Conservation (phyloP, 495 filamentous ascomycete genomes). For the Neurospora intermedia region DNA sequence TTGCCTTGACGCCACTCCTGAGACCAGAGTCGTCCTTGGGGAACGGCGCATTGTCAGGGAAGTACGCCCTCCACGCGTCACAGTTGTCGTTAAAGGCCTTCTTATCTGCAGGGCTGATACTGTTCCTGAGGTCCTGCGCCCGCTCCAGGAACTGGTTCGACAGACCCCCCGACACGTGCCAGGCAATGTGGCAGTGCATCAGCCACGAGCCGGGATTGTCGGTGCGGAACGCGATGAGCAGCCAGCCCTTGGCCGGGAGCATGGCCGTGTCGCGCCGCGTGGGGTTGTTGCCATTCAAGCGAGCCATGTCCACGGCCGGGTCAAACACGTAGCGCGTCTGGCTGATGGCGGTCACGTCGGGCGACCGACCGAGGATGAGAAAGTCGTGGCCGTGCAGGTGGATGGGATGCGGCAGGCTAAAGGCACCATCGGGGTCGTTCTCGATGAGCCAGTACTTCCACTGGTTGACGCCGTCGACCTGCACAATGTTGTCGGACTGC, state of each 20-base stretch:
- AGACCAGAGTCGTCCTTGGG: constrained; percentile 21
- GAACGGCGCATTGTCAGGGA: constrained; percentile 11
- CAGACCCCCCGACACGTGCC: constrained; percentile 41
- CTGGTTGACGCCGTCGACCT: constrained; percentile 23
- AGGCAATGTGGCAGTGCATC: constrained; percentile 49
- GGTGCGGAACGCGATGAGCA: constrained; percentile 43
- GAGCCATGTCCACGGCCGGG: constrained; percentile 10
- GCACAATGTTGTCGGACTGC: constrained; percentile 26
- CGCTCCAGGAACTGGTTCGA: constrained; percentile 40
- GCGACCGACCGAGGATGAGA: constrained; percentile 37
- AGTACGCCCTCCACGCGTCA: constrained; percentile 16
- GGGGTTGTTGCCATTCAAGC: constrained; percentile 39
- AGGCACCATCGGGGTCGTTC: constrained; percentile 34
- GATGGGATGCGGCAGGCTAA: constrained; percentile 36
- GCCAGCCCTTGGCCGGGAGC: constrained; percentile 31
- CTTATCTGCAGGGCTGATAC: constrained; percentile 10
- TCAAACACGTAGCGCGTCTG: constrained; percentile 25
- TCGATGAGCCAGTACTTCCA: constrained; percentile 45
- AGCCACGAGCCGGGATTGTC: constrained; percentile 50
- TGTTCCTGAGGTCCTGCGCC: constrained; percentile 15
- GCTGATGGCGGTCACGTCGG: constrained; percentile 7
- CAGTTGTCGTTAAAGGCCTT: constrained; percentile 16
- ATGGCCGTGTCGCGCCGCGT: constrained; percentile 51
- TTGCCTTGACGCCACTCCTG: constrained; percentile 9
- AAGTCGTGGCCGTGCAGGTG: constrained; percentile 48